Base-by-base conservation (phyloP, 331 rosid genomes). In the Rhamnella rubrinervis region DNA sequence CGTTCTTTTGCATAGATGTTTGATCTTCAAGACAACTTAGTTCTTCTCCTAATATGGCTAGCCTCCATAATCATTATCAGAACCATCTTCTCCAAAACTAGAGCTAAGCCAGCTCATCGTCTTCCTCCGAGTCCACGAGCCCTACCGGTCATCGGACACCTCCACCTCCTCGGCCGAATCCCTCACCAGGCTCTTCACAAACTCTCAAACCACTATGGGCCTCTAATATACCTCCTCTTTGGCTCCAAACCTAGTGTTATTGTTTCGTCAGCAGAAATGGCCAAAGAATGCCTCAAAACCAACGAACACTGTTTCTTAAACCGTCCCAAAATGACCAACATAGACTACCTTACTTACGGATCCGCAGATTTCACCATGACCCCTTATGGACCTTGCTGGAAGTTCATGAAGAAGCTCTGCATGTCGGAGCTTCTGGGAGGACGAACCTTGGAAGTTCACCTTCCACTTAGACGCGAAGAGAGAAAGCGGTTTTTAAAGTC, bases 351-450 rank as follows among this genome's bases (percentile, higher is more conserved):
- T 8, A 78, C 92, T 10, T 88, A 88, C 47, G 85, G 89, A 28
- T 84, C 89, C 0, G 75, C 86, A 3, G 91, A 88, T 61, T 86
- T 86, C 72, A 60, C 82, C 11, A 76, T 84, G 5, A 76, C 89
- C 0, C 86, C 89, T 0, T 88, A 82, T 40, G 95, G 95, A 47
- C 85, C 87, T 8, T 84, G 84, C 21, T 88, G 95, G 95, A 88
- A 82, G 56, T 88, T 88, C 84, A 82, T 82, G 85, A 86, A 86
- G 80, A 86, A 78, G 47, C 68, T 86, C 1, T 82, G 86, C 68
- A 84, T 88, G 88, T 77, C 95, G 28, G 81, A 84, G 40, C 92
- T 88, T 68, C 92, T 88, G 0, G 86, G 88, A 0, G 86, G 86
- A 10, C 57, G 37, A 53, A 84, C 83, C 0, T 71, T 88, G 0